These are phyloP conservation scores for Uronychia setigera DNA, from an alignment of 73 alveolate genomes.

Conservation along the genomic window DNA sequence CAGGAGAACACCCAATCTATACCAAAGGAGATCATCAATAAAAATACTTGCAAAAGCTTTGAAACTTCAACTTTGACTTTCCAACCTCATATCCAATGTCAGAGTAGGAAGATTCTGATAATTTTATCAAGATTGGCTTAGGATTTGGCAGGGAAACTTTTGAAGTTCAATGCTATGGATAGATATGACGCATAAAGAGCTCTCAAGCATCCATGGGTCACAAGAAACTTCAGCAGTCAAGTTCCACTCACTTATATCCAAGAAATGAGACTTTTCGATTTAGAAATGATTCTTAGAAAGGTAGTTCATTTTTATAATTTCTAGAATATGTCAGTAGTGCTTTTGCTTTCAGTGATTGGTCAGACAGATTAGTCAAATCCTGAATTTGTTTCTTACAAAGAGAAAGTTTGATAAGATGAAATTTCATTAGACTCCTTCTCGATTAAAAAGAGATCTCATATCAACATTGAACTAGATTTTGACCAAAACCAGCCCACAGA, in stretches of 20 bases:
- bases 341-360: no score
- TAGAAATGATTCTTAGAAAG: not conserved
- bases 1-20: constrained; percentile 89
- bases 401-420: no score
- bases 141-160: not conserved
- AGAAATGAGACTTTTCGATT: constrained; percentile 13
- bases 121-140: not conserved
- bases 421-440: no score
- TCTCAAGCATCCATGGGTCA: constrained; percentile 85
- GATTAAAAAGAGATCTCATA: no score
- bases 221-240: constrained; percentile 37
- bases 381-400: no score
- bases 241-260: constrained; percentile 41
- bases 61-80: not conserved
- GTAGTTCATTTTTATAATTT: no score
- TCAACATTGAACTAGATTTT: no score
- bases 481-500: no score
- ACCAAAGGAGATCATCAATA: constrained; percentile 32
- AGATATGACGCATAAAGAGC: constrained; percentile 79
- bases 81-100: not conserved
- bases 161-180: constrained; percentile 10
- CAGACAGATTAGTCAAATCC: no score
- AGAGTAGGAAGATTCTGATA: not conserved
- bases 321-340: no score
- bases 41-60: not conserved